Base-by-base conservation (phyloP, 176 grass and related monocot genomes). In the Oryza glumipatula region DNA sequence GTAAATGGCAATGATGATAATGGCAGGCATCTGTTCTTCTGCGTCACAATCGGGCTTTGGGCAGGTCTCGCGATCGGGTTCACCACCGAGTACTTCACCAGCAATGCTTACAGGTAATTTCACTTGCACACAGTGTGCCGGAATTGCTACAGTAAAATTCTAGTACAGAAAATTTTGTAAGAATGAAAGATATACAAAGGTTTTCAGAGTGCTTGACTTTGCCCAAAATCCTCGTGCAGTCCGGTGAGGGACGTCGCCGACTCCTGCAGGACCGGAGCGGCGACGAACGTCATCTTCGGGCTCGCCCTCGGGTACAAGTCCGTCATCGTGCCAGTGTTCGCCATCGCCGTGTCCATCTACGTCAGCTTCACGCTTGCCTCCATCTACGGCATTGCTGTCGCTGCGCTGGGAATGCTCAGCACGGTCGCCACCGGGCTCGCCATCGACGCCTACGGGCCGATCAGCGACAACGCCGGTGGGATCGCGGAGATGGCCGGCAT, bases 331-430 rank as follows among this genome's bases (percentile, higher is more conserved):
- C 92, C 92, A 2, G 82, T 88, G 36, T 91, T 94, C 52, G 74
- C 92, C 49, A 80, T 91, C 52, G 92, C 82, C 68, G 86, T 67
- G 58, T 78, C 88, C 75, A 91, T 94, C 38, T 94, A 94, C 44
- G 80, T 67, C 36, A 90, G 89, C 79, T 94, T 94, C 82, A 83
- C 79, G 4, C 78, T 94, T 17, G 89, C 92, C 10, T 86, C 92
- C 17, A 94, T 94, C 68, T 94, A 94, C 67, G 92, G 89, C 56
- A 88, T 94, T 17, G 92, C 89, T n/a, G 24, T 94, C 35, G 77
- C 92, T 0, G 87, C 92, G 21, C 85, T 94, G 7, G 92, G 92
- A 23, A 94, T 94, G 92, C 92, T 94, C 60, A 94, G 92, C 87
- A 94, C 92, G 24, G 87, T 94, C 1, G 84, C 89, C 41, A 94